phyloP scores from a whole-genome alignment of 345 rosid species.

The Camelina laxa region DNA sequence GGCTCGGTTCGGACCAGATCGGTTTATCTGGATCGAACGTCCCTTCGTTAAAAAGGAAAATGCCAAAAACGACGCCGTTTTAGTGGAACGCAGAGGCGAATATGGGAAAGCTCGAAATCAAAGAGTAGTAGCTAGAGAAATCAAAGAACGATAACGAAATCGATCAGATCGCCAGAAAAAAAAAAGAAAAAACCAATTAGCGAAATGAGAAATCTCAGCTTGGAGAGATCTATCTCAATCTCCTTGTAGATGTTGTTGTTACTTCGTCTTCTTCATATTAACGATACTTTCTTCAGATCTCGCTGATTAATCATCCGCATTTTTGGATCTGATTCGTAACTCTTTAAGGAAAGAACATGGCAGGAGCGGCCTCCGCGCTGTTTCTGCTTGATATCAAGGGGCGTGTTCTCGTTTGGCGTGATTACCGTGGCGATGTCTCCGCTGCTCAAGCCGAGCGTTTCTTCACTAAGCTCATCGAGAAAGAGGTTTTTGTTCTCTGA shows the following conservation, averaged over 20 bases:
- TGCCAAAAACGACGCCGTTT: background rate
- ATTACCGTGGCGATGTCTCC: slow-evolving; percentile 93
- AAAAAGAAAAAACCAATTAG: background rate
- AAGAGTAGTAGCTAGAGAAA: too few relatives aligned
- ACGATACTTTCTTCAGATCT: slow-evolving; percentile 33
- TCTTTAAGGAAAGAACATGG: slow-evolving; percentile 48
- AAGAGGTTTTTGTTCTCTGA: slow-evolving; percentile 57
- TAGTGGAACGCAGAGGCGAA: background rate
- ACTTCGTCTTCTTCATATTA: slow-evolving; percentile 5
- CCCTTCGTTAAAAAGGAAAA: background rate
- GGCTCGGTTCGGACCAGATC: too few relatives aligned
- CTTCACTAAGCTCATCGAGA: slow-evolving; percentile 94
- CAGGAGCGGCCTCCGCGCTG: slow-evolving; percentile 96
- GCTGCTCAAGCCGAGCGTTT: slow-evolving; percentile 86
- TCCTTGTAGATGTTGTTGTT: slow-evolving; percentile 24
- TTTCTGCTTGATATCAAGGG: slow-evolving; percentile 93
- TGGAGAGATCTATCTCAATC: slow-evolving; percentile 15
- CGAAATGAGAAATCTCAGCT: slow-evolving; percentile 26
- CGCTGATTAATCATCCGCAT: slow-evolving; percentile 25
- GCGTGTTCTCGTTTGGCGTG: slow-evolving; percentile 96
- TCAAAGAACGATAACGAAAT: slow-evolving; percentile 26
- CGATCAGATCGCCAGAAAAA: slow-evolving; percentile 13
- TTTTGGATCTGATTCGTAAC: slow-evolving; percentile 39
- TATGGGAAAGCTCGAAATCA: too few relatives aligned
- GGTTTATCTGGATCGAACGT: too few relatives aligned